phyloP scores from a whole-genome alignment of 2,329 filamentous ascomycete genomes.

The Juglanconis oblonga region DNA sequence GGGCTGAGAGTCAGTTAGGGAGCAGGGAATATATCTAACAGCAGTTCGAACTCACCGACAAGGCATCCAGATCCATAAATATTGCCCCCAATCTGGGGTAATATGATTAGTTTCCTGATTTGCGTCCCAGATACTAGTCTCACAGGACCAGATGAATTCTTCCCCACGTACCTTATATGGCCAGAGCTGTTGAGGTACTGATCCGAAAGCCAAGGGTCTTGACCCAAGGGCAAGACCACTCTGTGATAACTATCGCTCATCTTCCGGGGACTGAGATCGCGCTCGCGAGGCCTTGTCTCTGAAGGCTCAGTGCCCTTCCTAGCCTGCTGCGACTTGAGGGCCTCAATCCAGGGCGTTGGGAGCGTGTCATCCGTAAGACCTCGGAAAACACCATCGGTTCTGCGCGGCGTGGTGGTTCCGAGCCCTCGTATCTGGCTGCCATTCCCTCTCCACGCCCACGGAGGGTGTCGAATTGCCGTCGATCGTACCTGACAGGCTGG shows the following conservation, averaged over 20 bases:
- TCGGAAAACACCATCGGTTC: constrained; percentile 36
- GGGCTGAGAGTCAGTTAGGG: neutral
- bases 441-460: neutral
- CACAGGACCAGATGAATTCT: constrained; percentile 31
- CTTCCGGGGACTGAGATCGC: constrained; percentile 61
- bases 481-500: neutral
- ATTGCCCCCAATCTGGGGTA: constrained; percentile 60
- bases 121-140: neutral
- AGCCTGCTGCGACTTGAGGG: constrained; percentile 54
- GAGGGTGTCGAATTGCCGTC: too few relatives aligned
- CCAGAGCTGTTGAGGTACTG: constrained; percentile 75
- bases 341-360: constrained; percentile 66
- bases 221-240: constrained; percentile 64
- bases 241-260: constrained; percentile 71
- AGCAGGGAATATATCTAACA: neutral
- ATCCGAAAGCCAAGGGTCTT: constrained; percentile 74
- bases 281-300: constrained; percentile 32
- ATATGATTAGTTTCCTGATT: neutral
- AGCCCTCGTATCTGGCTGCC: constrained; percentile 20
- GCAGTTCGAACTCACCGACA: constrained; percentile 41
- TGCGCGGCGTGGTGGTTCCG: constrained; percentile 22
- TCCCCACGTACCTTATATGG: constrained; percentile 61
- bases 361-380: constrained; percentile 33
- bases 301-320: constrained; percentile 26
- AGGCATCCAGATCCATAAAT: constrained; percentile 77